phyloP scores from a whole-genome alignment of 2,329 filamentous ascomycete species.

The Didymellaceae sp. region DNA sequence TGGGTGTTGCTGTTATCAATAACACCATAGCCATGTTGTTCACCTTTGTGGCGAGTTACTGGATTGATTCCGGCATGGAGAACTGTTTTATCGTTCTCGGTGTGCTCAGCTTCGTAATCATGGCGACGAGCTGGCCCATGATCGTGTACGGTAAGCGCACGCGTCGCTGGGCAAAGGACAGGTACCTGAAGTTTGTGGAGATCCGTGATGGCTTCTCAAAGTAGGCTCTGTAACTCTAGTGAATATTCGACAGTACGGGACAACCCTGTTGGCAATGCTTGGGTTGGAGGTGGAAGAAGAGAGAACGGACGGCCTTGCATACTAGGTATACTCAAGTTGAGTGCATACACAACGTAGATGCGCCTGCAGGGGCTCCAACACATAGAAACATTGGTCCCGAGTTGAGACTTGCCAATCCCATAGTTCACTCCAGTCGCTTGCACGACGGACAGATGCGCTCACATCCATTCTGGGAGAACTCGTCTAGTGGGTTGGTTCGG shows the following conservation, averaged over 20 bases:
- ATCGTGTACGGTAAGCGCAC: conserved; percentile 24
- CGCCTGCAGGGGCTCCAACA: no score
- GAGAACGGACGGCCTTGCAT: no score
- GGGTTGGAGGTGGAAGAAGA: no score
- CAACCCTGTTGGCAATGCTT: no score
- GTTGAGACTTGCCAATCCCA: no score
- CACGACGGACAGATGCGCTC: no score
- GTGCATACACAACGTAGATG: no score
- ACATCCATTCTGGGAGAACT: no score
- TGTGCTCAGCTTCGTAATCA: conserved; percentile 26
- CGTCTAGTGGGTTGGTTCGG: conserved; percentile 6
- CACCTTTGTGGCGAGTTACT: conserved; percentile 26
- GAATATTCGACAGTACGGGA: not conserved
- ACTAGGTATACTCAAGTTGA: no score
- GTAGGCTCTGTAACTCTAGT: not conserved
- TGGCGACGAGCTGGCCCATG: conserved; percentile 27
- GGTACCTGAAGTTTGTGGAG: conserved; percentile 27
- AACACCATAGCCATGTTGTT: conserved; percentile 28
- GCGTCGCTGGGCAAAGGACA: conserved; percentile 22
- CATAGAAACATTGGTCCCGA: no score
- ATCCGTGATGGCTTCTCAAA: conserved; percentile 27
- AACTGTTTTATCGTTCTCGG: conserved; percentile 29
- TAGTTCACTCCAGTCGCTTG: no score
- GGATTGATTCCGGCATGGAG: conserved; percentile 28
- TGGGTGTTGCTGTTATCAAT: conserved; percentile 29